Evolutionary conservation across 352 stramenopile species (phyloP), one percentile per base, ranked within the genome.

Genomic region (Globisporangium solare): DNA sequence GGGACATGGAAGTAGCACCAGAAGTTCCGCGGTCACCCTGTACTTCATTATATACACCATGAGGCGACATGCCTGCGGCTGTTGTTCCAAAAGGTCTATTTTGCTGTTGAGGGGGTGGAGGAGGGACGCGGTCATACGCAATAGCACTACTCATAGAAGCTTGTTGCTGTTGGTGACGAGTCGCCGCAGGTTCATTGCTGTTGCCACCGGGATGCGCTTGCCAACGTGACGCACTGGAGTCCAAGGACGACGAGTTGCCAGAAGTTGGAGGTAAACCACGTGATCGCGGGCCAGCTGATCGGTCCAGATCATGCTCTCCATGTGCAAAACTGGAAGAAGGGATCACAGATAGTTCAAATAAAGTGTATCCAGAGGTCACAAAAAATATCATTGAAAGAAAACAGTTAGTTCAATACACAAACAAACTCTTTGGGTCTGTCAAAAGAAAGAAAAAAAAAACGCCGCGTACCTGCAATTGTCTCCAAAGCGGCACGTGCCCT

Each of bases 401-500:
- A 32, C 15, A 39, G 32, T 31, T 52, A n/a, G 41, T 48, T 12
- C 18, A 42, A 27, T 22, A 42, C 37, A 42, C 24, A 40, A 40
- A 35, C 27, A 10, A 35, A 10, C 27, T 35, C 3, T 35, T 35
- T 6, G 27, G 3, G 27, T 35, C 10, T 35, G 27, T 8, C 27
- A 35, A 35, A n/a, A n/a, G n/a, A n/a, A n/a, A n/a, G n/a, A n/a
- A n/a, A n/a, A n/a, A n/a, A n/a, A 31, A 57, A 51, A 48, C 46
- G 24, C 49, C 66, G 67, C 66, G 60, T 82, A 93, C 80, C 73
- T 92, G 80, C 84, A 94, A 41, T 84, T 86, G 70, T 89, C 82
- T 54, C 84, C 84, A 73, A 80, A 94, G 53, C 82, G 80, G 60
- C 84, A 94, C n/a, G 63, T 84, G 6, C 81, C 81, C 22, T 71